phyloP scores from a whole-genome alignment of 257 asterid species.

The Penstemon eatonii region DNA sequence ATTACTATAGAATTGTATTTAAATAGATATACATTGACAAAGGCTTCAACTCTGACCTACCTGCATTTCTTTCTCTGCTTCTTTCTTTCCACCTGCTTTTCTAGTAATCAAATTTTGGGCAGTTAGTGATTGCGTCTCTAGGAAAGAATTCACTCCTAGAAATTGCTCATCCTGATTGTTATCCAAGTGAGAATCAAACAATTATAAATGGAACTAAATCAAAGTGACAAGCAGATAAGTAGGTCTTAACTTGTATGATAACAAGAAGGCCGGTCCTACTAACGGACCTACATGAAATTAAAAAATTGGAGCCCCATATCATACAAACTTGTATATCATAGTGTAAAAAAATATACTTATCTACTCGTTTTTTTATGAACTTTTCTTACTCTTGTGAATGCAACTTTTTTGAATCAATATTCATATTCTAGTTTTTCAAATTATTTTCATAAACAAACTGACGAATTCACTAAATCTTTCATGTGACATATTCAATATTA shows the following conservation, averaged over 20 bases:
- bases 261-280: not conserved
- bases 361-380: too few relatives aligned
- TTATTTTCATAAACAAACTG: too few relatives aligned
- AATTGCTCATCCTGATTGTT: constrained; percentile 67
- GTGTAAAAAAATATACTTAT: not conserved
- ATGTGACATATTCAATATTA: not conserved
- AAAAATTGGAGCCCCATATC: too few relatives aligned
- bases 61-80: constrained; percentile 73
- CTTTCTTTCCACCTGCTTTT: constrained; percentile 95
- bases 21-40: constrained; percentile 8
- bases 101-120: constrained; percentile 76
- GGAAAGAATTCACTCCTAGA: constrained; percentile 50
- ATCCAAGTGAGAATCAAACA: constrained; percentile 27
- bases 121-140: constrained; percentile 57
- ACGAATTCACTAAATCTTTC: too few relatives aligned
- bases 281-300: too few relatives aligned
- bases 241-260: not conserved
- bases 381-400: too few relatives aligned
- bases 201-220: constrained; percentile 9
- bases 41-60: constrained; percentile 43
- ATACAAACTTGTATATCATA: not conserved
- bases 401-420: too few relatives aligned
- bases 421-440: too few relatives aligned
- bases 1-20: constrained; percentile 3
- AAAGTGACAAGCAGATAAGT: constrained; percentile 2